Evolutionary conservation across 495 filamentous ascomycete genomes (phyloP).

Genomic region (Aspergillus wentii): DNA sequence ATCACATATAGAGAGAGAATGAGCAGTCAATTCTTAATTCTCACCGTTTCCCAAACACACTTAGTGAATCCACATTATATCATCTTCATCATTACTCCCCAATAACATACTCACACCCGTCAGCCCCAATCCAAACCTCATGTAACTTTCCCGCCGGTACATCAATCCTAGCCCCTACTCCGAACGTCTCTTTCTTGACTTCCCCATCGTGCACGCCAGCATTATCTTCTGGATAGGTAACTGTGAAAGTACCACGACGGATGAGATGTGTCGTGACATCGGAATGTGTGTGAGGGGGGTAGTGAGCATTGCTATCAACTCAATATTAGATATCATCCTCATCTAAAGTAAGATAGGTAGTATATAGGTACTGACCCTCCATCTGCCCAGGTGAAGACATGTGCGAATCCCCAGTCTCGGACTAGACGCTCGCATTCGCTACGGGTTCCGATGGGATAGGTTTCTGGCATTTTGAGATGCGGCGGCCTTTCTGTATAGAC

Average conservation of each 20-base stretch:
- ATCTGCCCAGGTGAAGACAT: slow-evolving; percentile 82
- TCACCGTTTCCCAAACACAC: too few relatives aligned
- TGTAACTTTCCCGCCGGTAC: slow-evolving; percentile 67
- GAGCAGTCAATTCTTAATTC: too few relatives aligned
- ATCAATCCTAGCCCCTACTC: slow-evolving; percentile 65
- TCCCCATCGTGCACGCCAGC: slow-evolving; percentile 28
- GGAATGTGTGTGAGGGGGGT: slow-evolving; percentile 67
- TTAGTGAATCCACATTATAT: too few relatives aligned
- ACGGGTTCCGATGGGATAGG: slow-evolving; percentile 35
- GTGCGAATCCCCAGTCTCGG: slow-evolving; percentile 66
- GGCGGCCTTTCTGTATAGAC: background rate
- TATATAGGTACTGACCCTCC: slow-evolving; percentile 43
- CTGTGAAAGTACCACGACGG: slow-evolving; percentile 62
- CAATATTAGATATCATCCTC: too few relatives aligned
- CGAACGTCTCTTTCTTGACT: slow-evolving; percentile 60
- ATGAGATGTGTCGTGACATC: slow-evolving; percentile 75
- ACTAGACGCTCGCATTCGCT: slow-evolving; percentile 60
- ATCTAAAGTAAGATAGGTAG: background rate
- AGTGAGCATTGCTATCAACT: slow-evolving; percentile 58
- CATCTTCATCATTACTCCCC: too few relatives aligned
- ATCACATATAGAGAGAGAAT: too few relatives aligned
- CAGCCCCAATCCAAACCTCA: slow-evolving; percentile 77
- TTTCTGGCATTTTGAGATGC: slow-evolving; percentile 14
- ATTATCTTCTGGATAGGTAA: slow-evolving; percentile 67
- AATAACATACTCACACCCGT: slow-evolving; percentile 83